These are phyloP conservation scores for Sugiyamaella smithiae DNA, from an alignment of 805 yeast species.

Conservation along the genomic window DNA sequence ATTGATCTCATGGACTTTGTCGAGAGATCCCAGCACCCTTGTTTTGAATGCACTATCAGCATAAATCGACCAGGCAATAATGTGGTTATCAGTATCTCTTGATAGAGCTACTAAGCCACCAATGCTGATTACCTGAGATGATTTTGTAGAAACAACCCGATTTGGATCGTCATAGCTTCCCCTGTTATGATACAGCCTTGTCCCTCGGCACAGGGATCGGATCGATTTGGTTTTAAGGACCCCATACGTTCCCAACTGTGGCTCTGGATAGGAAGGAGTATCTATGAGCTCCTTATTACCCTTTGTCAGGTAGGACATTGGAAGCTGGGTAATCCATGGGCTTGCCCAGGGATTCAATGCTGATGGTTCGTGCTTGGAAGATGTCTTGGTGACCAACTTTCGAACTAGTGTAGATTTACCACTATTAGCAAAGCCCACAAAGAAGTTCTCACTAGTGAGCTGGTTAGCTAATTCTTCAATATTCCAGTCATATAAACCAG, in stretches of 20 bases:
- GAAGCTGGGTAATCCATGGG: constrained; percentile 60
- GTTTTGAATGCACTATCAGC: constrained; percentile 26
- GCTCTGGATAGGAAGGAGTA: constrained; percentile 35
- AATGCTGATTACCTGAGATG: constrained; percentile 34
- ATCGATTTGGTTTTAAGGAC: constrained; percentile 21
- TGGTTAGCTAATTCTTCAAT: constrained; percentile 38
- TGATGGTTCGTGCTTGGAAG: constrained; percentile 28
- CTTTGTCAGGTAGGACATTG: constrained; percentile 40
- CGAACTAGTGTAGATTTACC: constrained; percentile 74
- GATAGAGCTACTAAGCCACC: constrained; percentile 35
- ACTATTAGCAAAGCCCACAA: constrained; percentile 88
- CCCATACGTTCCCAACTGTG: constrained; percentile 23
- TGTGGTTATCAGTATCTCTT: constrained; percentile 21
- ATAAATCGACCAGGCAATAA: constrained; percentile 32
- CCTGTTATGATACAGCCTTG: constrained; percentile 21
- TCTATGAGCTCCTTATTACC: constrained; percentile 30
- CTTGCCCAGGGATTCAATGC: constrained; percentile 7
- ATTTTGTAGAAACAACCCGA: constrained; percentile 25
- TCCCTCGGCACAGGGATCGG: constrained; percentile 27
- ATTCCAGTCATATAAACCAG: constrained; percentile 56
- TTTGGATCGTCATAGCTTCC: constrained; percentile 24
- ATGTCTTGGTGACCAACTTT: neutral
- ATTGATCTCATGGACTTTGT: constrained; percentile 21
- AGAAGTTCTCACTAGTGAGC: constrained; percentile 34
- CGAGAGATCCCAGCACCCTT: constrained; percentile 25